Conservation (phyloP, 495 filamentous ascomycete genomes). For the Neurospora sp. region DNA sequence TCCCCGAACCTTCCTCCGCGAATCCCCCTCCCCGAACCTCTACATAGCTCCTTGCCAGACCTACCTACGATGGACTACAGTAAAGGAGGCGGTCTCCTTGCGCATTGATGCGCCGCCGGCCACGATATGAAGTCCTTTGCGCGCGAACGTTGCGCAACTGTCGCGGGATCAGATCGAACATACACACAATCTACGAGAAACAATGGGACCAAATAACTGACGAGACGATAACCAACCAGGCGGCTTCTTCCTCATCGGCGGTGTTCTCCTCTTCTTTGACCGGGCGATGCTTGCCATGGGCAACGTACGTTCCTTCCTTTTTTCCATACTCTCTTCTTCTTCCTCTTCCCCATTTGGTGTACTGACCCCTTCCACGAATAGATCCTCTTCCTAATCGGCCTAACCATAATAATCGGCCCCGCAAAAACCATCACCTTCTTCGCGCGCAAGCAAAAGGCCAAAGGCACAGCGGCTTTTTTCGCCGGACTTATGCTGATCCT, state of each 20-base stretch:
- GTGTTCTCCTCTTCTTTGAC: slow-evolving; percentile 94
- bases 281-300: slow-evolving; percentile 63
- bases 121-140: not conserved
- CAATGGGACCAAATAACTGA: slow-evolving; percentile 2
- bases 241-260: slow-evolving; percentile 85
- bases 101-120: not conserved
- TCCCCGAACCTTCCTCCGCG: too few relatives aligned
- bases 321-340: too few relatives aligned
- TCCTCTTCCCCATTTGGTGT: slow-evolving; percentile 17
- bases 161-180: not conserved
- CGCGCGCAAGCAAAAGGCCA: slow-evolving; percentile 80
- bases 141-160: not conserved
- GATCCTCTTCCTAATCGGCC: slow-evolving; percentile 95
- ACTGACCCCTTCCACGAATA: slow-evolving; percentile 15
- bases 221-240: slow-evolving; percentile 37
- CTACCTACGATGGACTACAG: not conserved
- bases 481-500: slow-evolving; percentile 79
- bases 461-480: slow-evolving; percentile 83
- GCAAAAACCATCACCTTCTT: slow-evolving; percentile 89
- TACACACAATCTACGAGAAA: not conserved
- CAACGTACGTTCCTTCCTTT: slow-evolving; percentile 28
- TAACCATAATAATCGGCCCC: slow-evolving; percentile 90
- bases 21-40: too few relatives aligned
- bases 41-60: not conserved
- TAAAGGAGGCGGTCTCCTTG: not conserved